phyloP scores from a whole-genome alignment of 2,329 filamentous ascomycete genomes.

The Pseudocercospora eumusae region DNA sequence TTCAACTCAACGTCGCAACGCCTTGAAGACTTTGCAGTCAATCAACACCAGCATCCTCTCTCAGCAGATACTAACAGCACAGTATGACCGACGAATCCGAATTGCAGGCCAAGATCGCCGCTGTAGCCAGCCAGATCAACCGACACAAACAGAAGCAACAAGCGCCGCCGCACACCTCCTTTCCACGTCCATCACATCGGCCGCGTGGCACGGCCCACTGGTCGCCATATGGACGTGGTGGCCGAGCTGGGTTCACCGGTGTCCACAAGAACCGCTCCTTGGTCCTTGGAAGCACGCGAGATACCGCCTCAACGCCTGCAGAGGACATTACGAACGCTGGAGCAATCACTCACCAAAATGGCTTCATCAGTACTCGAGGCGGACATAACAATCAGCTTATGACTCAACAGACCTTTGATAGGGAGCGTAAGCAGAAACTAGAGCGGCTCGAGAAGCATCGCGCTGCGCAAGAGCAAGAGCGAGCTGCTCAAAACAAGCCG shows the following conservation, averaged over 20 bases:
- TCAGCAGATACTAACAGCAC: slow-evolving; percentile 10
- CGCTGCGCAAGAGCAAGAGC: slow-evolving; percentile 60
- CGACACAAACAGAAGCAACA: slow-evolving; percentile 34
- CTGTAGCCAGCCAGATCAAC: slow-evolving; percentile 37
- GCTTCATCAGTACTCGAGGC: slow-evolving; percentile 72
- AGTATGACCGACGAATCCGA: slow-evolving; percentile 37
- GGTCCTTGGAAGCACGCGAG: slow-evolving; percentile 44
- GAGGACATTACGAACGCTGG: slow-evolving; percentile 21
- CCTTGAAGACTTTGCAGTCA: neutral
- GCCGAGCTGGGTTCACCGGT: slow-evolving; percentile 29
- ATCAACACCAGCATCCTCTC: neutral
- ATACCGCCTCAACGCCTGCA: slow-evolving; percentile 14
- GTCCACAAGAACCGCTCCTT: slow-evolving; percentile 61
- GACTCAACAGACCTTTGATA: slow-evolving; percentile 75
- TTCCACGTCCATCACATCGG: slow-evolving; percentile 5
- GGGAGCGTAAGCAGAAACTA: slow-evolving; percentile 66
- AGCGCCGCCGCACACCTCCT: slow-evolving; percentile 1
- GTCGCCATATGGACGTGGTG: slow-evolving; percentile 31
- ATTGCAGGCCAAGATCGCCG: slow-evolving; percentile 37
- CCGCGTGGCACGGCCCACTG: slow-evolving; percentile 24
- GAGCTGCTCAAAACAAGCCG: slow-evolving; percentile 60
- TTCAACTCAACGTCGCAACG: slow-evolving; percentile 1
- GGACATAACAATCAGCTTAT: slow-evolving; percentile 76
- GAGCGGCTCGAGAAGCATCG: slow-evolving; percentile 65
- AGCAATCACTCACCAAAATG: slow-evolving; percentile 35